These are phyloP conservation scores for Candida tetrigidarum DNA, from an alignment of 1,139 yeast genomes.

Conservation along the genomic window DNA sequence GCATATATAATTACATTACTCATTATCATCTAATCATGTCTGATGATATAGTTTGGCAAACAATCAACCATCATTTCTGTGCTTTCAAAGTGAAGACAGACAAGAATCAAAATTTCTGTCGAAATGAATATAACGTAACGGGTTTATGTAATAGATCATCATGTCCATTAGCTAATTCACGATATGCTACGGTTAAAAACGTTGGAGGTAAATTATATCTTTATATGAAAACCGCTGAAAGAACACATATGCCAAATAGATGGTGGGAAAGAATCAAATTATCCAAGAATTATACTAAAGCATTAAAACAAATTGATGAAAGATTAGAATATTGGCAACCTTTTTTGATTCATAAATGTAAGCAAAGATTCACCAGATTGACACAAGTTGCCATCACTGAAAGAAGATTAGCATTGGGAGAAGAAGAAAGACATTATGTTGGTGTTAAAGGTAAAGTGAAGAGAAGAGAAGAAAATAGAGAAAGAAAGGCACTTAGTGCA, in stretches of 20 bases:
- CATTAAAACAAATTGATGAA: slow-evolving; percentile 85
- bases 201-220: slow-evolving; percentile 87
- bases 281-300: slow-evolving; percentile 85
- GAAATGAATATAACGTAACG: slow-evolving; percentile 87
- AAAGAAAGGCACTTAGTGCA: slow-evolving; percentile 94
- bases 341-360: slow-evolving; percentile 88
- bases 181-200: slow-evolving; percentile 92
- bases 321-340: slow-evolving; percentile 93
- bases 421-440: slow-evolving; percentile 90
- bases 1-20: too few species aligned
- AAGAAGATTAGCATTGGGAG: slow-evolving; percentile 87
- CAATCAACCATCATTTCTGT: slow-evolving; percentile 87
- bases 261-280: slow-evolving; percentile 94
- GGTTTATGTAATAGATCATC: slow-evolving; percentile 93
- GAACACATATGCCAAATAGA: slow-evolving; percentile 93
- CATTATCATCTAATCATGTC: slow-evolving; percentile 32
- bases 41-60: slow-evolving; percentile 85
- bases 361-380: slow-evolving; percentile 90
- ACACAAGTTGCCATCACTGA: slow-evolving; percentile 98
- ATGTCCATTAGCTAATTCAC: slow-evolving; percentile 94
- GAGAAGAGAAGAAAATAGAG: slow-evolving; percentile 92
- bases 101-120: slow-evolving; percentile 80
- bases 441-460: slow-evolving; percentile 93
- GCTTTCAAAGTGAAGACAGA: slow-evolving; percentile 83
- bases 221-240: slow-evolving; percentile 96